These are phyloP conservation scores for Ceratocystis alfenasii DNA, from an alignment of 2,329 filamentous ascomycete species.

Conservation along the genomic window DNA sequence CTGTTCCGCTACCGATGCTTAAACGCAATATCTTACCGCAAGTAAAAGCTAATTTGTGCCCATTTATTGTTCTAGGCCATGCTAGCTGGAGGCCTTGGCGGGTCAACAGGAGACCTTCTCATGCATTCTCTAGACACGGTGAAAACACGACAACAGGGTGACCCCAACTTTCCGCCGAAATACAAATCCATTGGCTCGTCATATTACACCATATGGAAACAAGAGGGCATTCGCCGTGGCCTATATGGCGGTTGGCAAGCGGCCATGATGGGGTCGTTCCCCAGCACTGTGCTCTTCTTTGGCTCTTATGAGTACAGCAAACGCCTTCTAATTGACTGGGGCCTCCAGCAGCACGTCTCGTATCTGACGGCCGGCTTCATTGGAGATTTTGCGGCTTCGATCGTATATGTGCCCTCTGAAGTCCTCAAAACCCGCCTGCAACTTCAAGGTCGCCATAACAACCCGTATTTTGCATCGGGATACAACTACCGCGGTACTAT, in stretches of 20 bases:
- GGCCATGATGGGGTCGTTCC: slow-evolving; percentile 82
- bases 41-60: no score
- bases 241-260: slow-evolving; percentile 90
- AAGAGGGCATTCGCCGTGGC: slow-evolving; percentile 76
- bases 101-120: slow-evolving; percentile 86
- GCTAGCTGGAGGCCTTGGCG: slow-evolving; percentile 87
- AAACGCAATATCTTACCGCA: no score
- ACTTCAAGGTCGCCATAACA: slow-evolving; percentile 88
- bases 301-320: slow-evolving; percentile 95
- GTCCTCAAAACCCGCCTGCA: slow-evolving; percentile 96
- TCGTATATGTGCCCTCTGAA: slow-evolving; percentile 93
- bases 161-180: slow-evolving; percentile 82
- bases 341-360: slow-evolving; percentile 67
- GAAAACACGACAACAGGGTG: slow-evolving; percentile 94
- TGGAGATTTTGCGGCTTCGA: slow-evolving; percentile 80
- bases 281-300: slow-evolving; percentile 89
- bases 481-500: slow-evolving; percentile 88
- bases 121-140: slow-evolving; percentile 99
- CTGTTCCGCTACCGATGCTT: background rate
- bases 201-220: slow-evolving; percentile 83
- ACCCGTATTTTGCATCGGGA: slow-evolving; percentile 82
- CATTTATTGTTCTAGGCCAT: slow-evolving; percentile 51
- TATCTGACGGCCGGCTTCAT: slow-evolving; percentile 86
- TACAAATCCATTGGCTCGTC: slow-evolving; percentile 84
- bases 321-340: slow-evolving; percentile 70